A percentile compares a stretch with the other conserved stretches of the same genome.
phyloP scores from a whole-genome alignment of 495 filamentous ascomycete genomes.

The Podospora australis region DNA sequence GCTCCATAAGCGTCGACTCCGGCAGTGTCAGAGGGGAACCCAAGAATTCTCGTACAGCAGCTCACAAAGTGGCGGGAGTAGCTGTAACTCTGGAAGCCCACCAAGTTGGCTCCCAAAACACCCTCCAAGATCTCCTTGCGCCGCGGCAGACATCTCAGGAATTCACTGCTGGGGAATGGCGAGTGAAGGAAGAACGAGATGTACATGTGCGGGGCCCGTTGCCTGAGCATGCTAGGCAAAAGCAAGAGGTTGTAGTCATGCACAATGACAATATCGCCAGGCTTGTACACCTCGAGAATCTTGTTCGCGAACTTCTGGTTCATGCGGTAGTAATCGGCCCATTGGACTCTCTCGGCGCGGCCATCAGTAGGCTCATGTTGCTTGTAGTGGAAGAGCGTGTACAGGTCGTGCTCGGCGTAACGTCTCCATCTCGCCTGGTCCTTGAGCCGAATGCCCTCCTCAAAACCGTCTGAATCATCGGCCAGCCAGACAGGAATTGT shows the following conservation, averaged over 20 bases:
- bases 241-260: slow-evolving; percentile 90
- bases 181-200: slow-evolving; percentile 89
- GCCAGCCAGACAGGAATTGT: slow-evolving; percentile 81
- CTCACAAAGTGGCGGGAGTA: slow-evolving; percentile 89
- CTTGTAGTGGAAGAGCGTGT: slow-evolving; percentile 89
- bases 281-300: slow-evolving; percentile 77
- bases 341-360: slow-evolving; percentile 68
- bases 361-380: slow-evolving; percentile 83
- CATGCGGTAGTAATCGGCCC: slow-evolving; percentile 82
- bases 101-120: slow-evolving; percentile 79
- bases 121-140: slow-evolving; percentile 84
- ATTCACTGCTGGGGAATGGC: slow-evolving; percentile 91
- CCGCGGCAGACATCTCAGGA: slow-evolving; percentile 75
- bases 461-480: slow-evolving; percentile 57
- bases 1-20: slow-evolving; percentile 85
- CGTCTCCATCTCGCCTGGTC: slow-evolving; percentile 77
- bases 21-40: slow-evolving; percentile 69
- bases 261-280: slow-evolving; percentile 82
- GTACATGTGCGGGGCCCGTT: slow-evolving; percentile 74
- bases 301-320: slow-evolving; percentile 83
- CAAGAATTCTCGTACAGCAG: slow-evolving; percentile 81
- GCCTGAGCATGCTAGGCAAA: slow-evolving; percentile 75
- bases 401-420: slow-evolving; percentile 84
- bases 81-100: slow-evolving; percentile 89
- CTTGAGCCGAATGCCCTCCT: slow-evolving; percentile 60